These are phyloP conservation scores for Gastrolobium villosum DNA, from an alignment of 306 rosid species.

Conservation along the genomic window DNA sequence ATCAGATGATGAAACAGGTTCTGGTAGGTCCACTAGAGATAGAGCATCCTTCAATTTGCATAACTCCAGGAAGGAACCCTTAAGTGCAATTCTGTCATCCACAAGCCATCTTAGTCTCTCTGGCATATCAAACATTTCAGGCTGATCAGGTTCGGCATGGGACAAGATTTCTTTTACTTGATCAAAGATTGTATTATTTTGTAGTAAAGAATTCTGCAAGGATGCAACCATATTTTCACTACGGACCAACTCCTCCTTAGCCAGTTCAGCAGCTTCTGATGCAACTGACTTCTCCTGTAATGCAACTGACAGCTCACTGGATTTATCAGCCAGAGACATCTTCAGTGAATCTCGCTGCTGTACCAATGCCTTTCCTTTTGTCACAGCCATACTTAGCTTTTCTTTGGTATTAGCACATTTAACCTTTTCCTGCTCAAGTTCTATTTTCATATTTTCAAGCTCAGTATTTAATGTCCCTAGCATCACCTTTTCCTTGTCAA, in stretches of 20 bases:
- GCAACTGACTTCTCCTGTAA: constrained; percentile 83
- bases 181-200: constrained; percentile 61
- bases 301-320: constrained; percentile 68
- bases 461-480: constrained; percentile 63
- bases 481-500: constrained; percentile 64
- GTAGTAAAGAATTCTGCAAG: constrained; percentile 66
- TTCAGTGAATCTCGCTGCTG: constrained; percentile 90
- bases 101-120: constrained; percentile 80
- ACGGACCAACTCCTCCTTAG: constrained; percentile 66
- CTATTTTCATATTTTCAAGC: constrained; percentile 68
- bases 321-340: constrained; percentile 72
- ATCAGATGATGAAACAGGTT: constrained; percentile 69
- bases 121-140: constrained; percentile 61
- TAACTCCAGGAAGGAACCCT: constrained; percentile 66
- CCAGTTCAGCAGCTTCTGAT: constrained; percentile 76
- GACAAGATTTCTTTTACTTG: constrained; percentile 73
- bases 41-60: constrained; percentile 67
- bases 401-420: constrained; percentile 79
- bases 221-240: constrained; percentile 70
- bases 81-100: constrained; percentile 70
- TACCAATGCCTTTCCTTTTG: constrained; percentile 96
- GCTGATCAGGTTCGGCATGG: constrained; percentile 59
- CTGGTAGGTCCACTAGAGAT: constrained; percentile 70
- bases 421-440: constrained; percentile 86
- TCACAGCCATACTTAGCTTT: constrained; percentile 93